Percentiles rank a stretch among this genome's conserved stretches.
These are phyloP conservation scores for Astrothelium subdiscretum DNA, from an alignment of 495 filamentous ascomycete genomes.

Conservation along the genomic window DNA sequence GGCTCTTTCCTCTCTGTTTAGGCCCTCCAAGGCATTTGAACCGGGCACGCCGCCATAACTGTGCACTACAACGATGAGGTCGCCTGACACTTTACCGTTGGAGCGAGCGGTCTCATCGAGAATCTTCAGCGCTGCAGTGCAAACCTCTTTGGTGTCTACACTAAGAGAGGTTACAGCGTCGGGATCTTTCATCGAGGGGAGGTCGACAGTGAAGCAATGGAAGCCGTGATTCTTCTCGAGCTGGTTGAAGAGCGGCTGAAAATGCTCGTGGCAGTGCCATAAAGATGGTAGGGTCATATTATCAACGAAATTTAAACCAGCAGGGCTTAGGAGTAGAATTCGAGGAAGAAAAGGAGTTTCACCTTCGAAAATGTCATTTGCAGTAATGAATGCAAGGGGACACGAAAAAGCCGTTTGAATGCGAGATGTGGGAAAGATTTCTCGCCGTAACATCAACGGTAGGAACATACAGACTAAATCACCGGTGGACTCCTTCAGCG, in stretches of 20 bases:
- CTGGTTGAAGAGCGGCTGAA: not conserved
- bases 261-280: not conserved
- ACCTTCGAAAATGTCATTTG: no score
- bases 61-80: not conserved
- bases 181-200: not conserved
- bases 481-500: no score
- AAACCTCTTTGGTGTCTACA: not conserved
- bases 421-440: no score
- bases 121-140: not conserved
- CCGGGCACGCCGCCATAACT: not conserved
- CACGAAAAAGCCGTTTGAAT: no score
- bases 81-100: not conserved
- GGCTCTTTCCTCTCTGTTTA: not conserved
- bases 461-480: no score
- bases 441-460: no score
- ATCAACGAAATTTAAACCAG: no score
- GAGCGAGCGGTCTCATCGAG: not conserved
- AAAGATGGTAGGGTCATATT: not conserved
- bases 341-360: no score
- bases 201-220: not conserved
- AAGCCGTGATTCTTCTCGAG: not conserved
- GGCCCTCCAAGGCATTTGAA: not conserved
- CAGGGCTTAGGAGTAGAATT: no score
- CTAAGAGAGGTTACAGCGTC: not conserved
- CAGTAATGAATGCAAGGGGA: no score